Evolutionary conservation across 495 filamentous ascomycete genomes (phyloP).

Genomic region (Niebla homalea): DNA sequence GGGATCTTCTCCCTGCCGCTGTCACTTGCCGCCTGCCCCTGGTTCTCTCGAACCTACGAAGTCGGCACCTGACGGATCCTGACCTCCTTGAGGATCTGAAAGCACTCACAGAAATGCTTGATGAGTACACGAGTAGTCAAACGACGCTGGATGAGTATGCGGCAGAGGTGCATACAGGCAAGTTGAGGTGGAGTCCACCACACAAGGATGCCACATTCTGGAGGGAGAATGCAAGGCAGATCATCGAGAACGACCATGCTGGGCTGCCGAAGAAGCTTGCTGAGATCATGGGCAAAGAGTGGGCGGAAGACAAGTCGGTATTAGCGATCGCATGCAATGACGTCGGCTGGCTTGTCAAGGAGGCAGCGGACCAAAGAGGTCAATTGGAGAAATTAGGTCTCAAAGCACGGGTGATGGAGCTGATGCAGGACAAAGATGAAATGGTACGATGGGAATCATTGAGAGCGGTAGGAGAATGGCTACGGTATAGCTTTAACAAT

Average conservation of each 20-base stretch:
- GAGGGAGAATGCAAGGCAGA: constrained; percentile 86
- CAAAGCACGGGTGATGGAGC: constrained; percentile 84
- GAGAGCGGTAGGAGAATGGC: constrained; percentile 82
- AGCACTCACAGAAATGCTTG: constrained; percentile 60
- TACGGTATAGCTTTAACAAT: constrained; percentile 73
- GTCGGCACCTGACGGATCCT: constrained; percentile 74
- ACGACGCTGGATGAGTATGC: constrained; percentile 96
- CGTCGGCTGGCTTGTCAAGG: constrained; percentile 75
- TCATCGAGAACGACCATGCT: constrained; percentile 72
- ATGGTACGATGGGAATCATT: constrained; percentile 90
- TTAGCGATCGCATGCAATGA: constrained; percentile 95
- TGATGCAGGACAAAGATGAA: constrained; percentile 87
- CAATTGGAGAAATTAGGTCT: constrained; percentile 83
- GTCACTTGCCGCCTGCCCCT: constrained; percentile 71
- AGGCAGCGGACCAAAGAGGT: constrained; percentile 70
- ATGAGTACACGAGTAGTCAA: constrained; percentile 90
- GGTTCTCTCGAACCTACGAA: constrained; percentile 63
- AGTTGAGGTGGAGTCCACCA: constrained; percentile 89
- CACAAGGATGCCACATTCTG: constrained; percentile 86
- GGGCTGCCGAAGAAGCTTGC: constrained; percentile 70
- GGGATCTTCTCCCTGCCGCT: constrained; percentile 65
- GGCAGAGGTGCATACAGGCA: constrained; percentile 74
- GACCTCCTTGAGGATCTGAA: constrained; percentile 82
- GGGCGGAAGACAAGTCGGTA: constrained; percentile 90
- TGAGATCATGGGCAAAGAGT: constrained; percentile 71